These are phyloP conservation scores for Rhodotorula sp. DNA, from an alignment of 1,284 basidiomycete species.

Conservation along the genomic window DNA sequence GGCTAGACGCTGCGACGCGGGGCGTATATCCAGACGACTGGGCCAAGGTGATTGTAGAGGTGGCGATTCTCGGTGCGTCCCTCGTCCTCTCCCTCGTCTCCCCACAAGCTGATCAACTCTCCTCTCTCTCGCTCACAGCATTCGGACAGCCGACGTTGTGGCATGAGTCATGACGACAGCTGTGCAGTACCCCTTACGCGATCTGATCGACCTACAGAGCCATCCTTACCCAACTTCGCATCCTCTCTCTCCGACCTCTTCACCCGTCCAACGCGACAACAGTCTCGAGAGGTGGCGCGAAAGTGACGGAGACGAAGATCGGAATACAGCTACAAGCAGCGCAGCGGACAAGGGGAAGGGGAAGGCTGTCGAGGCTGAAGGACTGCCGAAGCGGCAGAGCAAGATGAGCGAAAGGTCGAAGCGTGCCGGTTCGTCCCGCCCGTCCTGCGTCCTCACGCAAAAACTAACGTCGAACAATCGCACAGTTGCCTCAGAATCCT, in stretches of 20 bases:
- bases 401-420: not conserved
- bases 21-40: too few species aligned
- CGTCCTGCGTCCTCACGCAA: too few species aligned
- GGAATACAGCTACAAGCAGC: not conserved
- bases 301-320: conserved; percentile 1
- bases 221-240: not conserved
- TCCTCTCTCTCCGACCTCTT: not conserved
- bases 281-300: conserved; percentile 7
- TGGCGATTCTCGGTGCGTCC: too few species aligned
- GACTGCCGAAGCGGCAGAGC: not conserved
- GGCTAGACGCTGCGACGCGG: too few species aligned
- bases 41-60: too few species aligned
- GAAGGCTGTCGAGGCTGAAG: not conserved
- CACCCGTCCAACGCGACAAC: not conserved
- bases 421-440: not conserved
- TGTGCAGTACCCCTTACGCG: not conserved
- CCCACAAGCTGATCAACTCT: too few species aligned
- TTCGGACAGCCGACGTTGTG: too few species aligned
- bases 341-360: not conserved
- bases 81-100: too few species aligned
- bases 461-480: not conserved
- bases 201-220: not conserved
- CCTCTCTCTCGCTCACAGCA: too few species aligned
- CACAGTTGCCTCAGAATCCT: conserved; percentile 21
- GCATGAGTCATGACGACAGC: not conserved